Base-by-base conservation (phyloP, 331 rosid species). In the Quercus tomentella region DNA sequence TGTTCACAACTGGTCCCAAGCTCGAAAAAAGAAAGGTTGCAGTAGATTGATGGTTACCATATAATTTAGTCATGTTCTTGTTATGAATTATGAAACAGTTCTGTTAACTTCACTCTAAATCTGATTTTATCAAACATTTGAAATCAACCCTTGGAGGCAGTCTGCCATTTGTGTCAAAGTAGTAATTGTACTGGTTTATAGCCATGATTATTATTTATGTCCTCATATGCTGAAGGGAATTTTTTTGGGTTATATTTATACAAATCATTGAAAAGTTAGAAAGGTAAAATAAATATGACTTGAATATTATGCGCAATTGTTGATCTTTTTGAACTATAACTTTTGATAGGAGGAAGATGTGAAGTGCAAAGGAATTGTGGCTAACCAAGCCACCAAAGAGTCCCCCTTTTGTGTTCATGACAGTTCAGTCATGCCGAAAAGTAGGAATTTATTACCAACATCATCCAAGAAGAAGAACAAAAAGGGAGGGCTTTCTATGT, bases 401-500 rank as follows among this genome's bases (percentile, higher is more conserved):
- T 51, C 87, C 5, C 57, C 75, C 67, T 79, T 80, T 65, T 80
- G 54, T 72, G 79, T 84, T 31, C 80, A 23, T 69, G 86, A 84
- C 86, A 85, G 87, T 72, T n/a, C 82, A 28, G 91, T 85, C 74
- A 66, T 79, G 80, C 67, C 43, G 5, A 86, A 87, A 78, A 82
- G 58, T 33, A 88, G 79, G 75, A 81, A 74, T 60, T 85, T 77
- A n/a, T 79, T 84, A 17, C 82, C 83, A 30, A 82, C 79, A 73
- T 77, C 72, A 72, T 85, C 92, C 71, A 95, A 90, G 92, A 95
- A 93, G 87, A 95, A 93, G 85, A 88, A 83, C 72, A 93, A 86
- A 86, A 95, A 91, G 79, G 97, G 98, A 41, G 99, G 99, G 73
- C 96, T 95, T 68, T 93, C 99, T 12, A 90, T 93, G 99, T 95